Evolutionary conservation across 345 rosid species (phyloP).

Genomic region (Mangifera indica): DNA sequence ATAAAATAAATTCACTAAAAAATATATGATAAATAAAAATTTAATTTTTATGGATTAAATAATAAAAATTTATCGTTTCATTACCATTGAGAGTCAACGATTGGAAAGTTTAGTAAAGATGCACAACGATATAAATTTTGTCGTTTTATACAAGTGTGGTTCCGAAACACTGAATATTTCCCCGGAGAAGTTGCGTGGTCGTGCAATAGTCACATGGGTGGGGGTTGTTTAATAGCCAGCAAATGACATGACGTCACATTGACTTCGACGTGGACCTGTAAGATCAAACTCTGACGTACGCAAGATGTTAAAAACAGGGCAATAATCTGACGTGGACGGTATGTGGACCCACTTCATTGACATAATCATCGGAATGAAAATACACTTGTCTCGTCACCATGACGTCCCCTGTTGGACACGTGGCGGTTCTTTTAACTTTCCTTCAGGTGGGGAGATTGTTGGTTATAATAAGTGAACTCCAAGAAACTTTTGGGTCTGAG

Average conservation of each 20-base stretch:
- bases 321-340: conserved; percentile 15
- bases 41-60: no score
- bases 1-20: no score
- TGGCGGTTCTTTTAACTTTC: conserved; percentile 28
- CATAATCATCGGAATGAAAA: conserved; percentile 31
- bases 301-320: conserved; percentile 2
- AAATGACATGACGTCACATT: conserved; percentile 29
- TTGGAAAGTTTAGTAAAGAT: no score
- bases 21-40: no score
- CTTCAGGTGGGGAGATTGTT: conserved; percentile 41
- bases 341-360: conserved; percentile 12
- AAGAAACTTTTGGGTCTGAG: not conserved
- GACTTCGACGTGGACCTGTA: conserved; percentile 24
- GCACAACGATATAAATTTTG: no score
- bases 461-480: conserved; percentile 7
- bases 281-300: conserved; percentile 22
- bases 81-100: no score
- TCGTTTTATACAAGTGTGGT: no score
- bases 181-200: conserved; percentile 6
- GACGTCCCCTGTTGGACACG: conserved; percentile 34
- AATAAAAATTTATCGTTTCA: no score
- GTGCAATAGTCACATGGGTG: conserved; percentile 29
- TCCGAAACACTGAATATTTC: conserved; percentile 11
- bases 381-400: conserved; percentile 36
- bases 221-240: conserved; percentile 1